Evolutionary conservation across 768 basidiomycete species (phyloP), one percentile per base, ranked within the genome.

Genomic region (Amanita muscaria): DNA sequence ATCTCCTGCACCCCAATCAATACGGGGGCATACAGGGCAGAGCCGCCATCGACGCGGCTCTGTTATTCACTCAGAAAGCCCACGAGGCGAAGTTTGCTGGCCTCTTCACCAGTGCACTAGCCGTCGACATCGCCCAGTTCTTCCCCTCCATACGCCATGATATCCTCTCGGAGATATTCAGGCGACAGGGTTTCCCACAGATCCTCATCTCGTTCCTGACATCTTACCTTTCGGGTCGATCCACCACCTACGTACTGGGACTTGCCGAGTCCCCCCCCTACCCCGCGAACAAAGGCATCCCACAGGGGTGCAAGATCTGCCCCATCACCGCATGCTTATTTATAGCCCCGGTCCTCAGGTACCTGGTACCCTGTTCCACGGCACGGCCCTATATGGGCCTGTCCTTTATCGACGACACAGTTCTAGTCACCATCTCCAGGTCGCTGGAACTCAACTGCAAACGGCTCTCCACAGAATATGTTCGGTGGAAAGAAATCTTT

Each of bases 1-100:
- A 12, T n/a, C 22, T 48, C 16, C 15, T 43, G 19, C 41, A 44
- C 31, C 24, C 47, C 9, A 34, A 34, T 18, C 47, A 48, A 24
- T 44, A 44, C 18, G 41, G 47, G 2, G 41, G 47, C 2, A n/a
- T 33, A 12, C 9, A 22, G n/a, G n/a, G 32, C 12, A 10, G 32
- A 8, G 31, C 40, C 18, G 34, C 32, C 12, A 32, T 22, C 10
- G 41, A 48, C 22, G 47, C 47, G 5, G 47, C 25, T 19, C 25
- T 35, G 14, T 34, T 31, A 23, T 21, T 48, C 12, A 24, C 32
- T 12, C 30, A 43, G 15, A 12, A 23, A 9, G 30, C 33, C 47
- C 11, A 22, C 12, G 14, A 23, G 11, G 47, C 22, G 12, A 33
- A 41, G 42, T n/a, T 14, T 12, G 14, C 18, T 7, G 47, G 47